A percentile compares a stretch with the other conserved stretches of the same genome.
Conservation (phyloP, 2,329 filamentous ascomycete genomes). For the Stagonosporopsis chrysanthemi region DNA sequence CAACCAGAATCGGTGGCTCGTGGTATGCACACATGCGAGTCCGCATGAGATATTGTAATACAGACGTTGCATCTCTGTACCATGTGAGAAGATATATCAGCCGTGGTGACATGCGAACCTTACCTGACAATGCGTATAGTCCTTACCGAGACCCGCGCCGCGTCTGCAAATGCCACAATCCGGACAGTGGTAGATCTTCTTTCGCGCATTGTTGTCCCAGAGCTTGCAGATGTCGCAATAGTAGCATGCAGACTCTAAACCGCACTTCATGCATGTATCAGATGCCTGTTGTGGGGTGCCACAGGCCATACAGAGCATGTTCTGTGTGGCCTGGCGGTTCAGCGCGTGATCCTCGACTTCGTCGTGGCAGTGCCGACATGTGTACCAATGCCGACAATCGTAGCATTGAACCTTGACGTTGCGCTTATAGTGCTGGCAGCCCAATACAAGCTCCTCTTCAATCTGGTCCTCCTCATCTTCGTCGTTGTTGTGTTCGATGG, state of each 20-base stretch:
- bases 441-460: constrained; percentile 62
- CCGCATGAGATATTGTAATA: constrained; percentile 85
- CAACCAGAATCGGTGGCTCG: constrained; percentile 94
- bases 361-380: constrained; percentile 94
- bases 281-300: constrained; percentile 81
- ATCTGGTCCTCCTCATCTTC: constrained; percentile 61
- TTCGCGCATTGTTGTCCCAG: constrained; percentile 92
- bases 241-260: constrained; percentile 80
- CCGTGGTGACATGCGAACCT: constrained; percentile 24
- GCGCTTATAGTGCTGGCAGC: constrained; percentile 91
- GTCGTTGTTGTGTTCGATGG: constrained; percentile 19
- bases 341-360: constrained; percentile 79
- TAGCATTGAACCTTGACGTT: constrained; percentile 97
- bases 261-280: constrained; percentile 80
- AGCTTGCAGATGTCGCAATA: constrained; percentile 95
- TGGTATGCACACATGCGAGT: constrained; percentile 91
- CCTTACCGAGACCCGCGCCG: constrained; percentile 89
- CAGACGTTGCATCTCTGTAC: constrained; percentile 79
- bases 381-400: constrained; percentile 89
- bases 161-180: constrained; percentile 96
- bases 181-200: constrained; percentile 93
- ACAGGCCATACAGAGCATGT: constrained; percentile 99
- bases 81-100: background rate
- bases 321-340: constrained; percentile 81
- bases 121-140: constrained; percentile 98